Base-by-base conservation (phyloP, 75 land plant species). In the Gnetum montanum region DNA sequence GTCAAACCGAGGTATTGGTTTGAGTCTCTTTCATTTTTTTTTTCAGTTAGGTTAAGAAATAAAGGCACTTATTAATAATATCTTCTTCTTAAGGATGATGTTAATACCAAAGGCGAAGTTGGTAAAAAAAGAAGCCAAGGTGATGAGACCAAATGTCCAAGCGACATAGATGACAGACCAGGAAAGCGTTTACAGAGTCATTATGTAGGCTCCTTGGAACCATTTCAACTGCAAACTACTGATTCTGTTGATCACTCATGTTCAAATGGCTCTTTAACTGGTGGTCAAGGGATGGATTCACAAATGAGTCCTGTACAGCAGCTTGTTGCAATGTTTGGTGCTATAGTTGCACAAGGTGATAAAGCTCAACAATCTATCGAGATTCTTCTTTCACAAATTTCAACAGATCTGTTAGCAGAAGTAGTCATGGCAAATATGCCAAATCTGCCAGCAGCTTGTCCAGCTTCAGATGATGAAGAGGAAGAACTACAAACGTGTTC, bases 291-390 rank as follows among this genome's bases (percentile, higher is more conserved):
- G 46, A 37, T 5, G 28, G 78, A 71, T 55, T 52, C 57, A 57
- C 79, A 61, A 27, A 59, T 66, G 62, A 26, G 52, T 30, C 79
- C 88, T 34, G 77, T 79, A 18, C 83, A 76, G 55, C 99, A 83
- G 61, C 82, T 90, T 64, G 81, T 95, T 63, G 71, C 71, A 28
- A 81, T 86, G 81, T 78, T 95, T 74, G 92, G 82, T 43, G 83
- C 85, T 26, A 70, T 95, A 47, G 85, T 77, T 57, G 99, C 99
- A 28, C 88, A 95, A 67, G 99, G 99, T 45, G 99, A 95, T 40
- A 83, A 68, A 61, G 88, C 88, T 45, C 65, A 70, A 60, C 58
- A 64, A 36, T 77, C 96, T 16, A 61, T 95, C n/a, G 81, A 83
- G 46, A 76, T 95, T 44, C 70, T 95, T 30, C 77, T 82, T 25